Base-by-base conservation (phyloP, 495 filamentous ascomycete species). In the Rusavskia elegans region DNA sequence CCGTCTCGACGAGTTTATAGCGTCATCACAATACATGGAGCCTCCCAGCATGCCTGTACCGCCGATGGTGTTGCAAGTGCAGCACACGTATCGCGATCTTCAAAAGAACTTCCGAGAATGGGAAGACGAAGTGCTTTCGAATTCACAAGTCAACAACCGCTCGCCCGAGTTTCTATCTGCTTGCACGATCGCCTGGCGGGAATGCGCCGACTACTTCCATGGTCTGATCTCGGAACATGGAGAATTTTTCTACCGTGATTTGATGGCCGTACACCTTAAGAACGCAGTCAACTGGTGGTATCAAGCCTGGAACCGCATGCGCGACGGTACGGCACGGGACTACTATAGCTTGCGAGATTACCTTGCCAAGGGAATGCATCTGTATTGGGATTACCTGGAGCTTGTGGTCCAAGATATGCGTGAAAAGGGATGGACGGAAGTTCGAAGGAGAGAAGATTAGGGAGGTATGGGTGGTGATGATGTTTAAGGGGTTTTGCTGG, bases 401-500 rank as follows among this genome's bases (percentile, higher is more conserved):
- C 39, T 48, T 14, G 50, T 55, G 20, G 45, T 51, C n/a, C 32
- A 51, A 8, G 53, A 57, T 10, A 51, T 57, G 52, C 32, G 20
- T 11, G 13, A n/a, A n/a, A 39, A 21, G 20, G 14, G 52, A 7
- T 45, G 32, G 45, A 17, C 27, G 8, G 13, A 54, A 19, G 25
- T 32, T n/a, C 25, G n/a, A 23, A 1, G 27, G 41, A 39, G 35
- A 57, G 35, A 4, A 49, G 9, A 21, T 57, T n/a, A 38, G 49
- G 13, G 53, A 56, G 16, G 55, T 54, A 20, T 57, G 55, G 46
- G 27, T 57, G 42, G 45, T 36, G 19, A 50, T 57, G 46, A 40
- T 56, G 9, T 56, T 57, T 39, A 30, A 54, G 19, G 56, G 21
- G 5, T 58, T 58, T 20, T 57, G 56, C 46, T 58, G 56, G 56